Conservation (phyloP, 2,329 filamentous ascomycete genomes). For the Sarocladium kiliense region DNA sequence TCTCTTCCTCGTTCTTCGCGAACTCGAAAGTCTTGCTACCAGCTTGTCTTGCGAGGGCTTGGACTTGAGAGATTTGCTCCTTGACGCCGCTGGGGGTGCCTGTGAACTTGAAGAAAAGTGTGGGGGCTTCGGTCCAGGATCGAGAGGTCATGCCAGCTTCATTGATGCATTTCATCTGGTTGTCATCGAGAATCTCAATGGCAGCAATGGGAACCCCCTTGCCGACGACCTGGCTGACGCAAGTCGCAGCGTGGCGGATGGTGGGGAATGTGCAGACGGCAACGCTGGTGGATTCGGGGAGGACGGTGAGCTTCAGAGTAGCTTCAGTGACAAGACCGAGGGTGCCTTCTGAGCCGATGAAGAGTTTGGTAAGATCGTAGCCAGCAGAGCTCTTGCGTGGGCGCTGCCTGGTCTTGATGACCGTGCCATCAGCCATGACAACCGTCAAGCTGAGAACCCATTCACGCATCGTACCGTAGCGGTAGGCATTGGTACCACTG, state of each 20-base stretch:
- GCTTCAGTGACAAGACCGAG: constrained; percentile 89
- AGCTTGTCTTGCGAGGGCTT: constrained; percentile 53
- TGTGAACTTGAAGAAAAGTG: constrained; percentile 80
- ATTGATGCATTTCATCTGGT: constrained; percentile 74
- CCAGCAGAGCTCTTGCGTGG: constrained; percentile 87
- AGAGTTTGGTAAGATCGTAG: constrained; percentile 84
- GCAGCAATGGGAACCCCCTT: constrained; percentile 81
- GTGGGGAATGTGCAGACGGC: constrained; percentile 60
- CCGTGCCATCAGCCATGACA: constrained; percentile 81
- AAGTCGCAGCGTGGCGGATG: constrained; percentile 69
- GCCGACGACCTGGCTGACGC: constrained; percentile 74
- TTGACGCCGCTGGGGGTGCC: constrained; percentile 67
- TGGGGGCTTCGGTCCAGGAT: constrained; percentile 66
- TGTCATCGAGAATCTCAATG: constrained; percentile 89
- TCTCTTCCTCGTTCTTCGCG: constrained; percentile 63
- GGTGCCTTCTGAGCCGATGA: constrained; percentile 88
- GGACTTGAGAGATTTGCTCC: constrained; percentile 69
- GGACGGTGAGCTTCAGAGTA: constrained; percentile 78
- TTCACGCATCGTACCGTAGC: constrained; percentile 92
- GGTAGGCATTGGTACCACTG: constrained; percentile 82
- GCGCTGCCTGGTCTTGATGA: constrained; percentile 84
- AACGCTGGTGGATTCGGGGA: constrained; percentile 73
- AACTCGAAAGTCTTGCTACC: constrained; percentile 73
- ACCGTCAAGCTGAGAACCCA: constrained; percentile 87
- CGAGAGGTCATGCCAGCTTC: constrained; percentile 60